Evolutionary conservation across 306 rosid species (phyloP), one percentile per base, ranked within the genome.

Genomic region (Inga oerstediana): DNA sequence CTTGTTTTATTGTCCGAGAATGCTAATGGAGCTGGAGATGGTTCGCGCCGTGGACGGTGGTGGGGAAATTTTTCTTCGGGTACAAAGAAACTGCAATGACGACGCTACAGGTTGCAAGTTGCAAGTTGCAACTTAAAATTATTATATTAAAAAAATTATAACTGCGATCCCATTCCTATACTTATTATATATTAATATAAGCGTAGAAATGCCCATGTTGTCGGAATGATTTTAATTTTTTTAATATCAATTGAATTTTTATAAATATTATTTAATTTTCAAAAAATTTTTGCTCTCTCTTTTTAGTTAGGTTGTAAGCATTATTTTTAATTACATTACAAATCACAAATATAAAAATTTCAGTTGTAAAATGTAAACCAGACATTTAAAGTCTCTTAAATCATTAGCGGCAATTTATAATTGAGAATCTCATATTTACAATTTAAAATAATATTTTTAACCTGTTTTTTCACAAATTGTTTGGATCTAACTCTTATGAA

Each of bases 1-100:
- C 20, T 32, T 32, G 43, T 32, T 32, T 65, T 30, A 32, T 56
- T 56, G 24, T 65, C 71, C 2, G n/a, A 32, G 72, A 16, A 15
- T 22, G 35, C 30, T 6, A 22, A 44, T 71, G 75, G 37, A 71
- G 56, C 54, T 43, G 54, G 22, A 22, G 30, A 41, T 20, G 10
- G 37, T 41, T 10, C 48, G 51, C 52, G 32, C 16, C 41, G 74
- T 16, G 46, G 73, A 37, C 0, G 48, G 17, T 39, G 32, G 32
- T 39, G 14, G 49, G 30, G 32, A 15, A 69, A 69, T 69, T 19
- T 41, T 69, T 3, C 32, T 41, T 10, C 7, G 17, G 35, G 20
- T 43, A 5, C 11, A 71, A 44, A 43, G 54, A 43, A 70, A 39
- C 35, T 44, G 75, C 75, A 71, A 71, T 56, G 75, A 71, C 75